Evolutionary conservation across 208 protist genomes (phyloP), one percentile per base, ranked within the genome.

Genomic region (Trichomonas tenax): DNA sequence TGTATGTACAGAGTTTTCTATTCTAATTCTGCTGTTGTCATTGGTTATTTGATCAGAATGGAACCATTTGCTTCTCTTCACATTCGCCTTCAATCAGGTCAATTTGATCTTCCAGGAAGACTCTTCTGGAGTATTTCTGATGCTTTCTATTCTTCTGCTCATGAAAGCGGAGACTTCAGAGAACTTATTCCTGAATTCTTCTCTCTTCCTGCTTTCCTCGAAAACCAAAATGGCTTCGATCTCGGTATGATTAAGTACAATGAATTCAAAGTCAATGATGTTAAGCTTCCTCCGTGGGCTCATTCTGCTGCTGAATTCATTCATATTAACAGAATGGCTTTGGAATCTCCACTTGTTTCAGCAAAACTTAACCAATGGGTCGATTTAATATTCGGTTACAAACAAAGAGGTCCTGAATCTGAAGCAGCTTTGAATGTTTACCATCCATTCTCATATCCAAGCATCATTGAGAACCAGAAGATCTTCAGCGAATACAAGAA

Each of bases 341-440:
- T 95, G 14, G 89, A 95, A 72, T 81, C 46, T 34, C n/a, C 44
- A 34, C 41, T 38, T 6, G 89, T 95, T n/a, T 95, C 89, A 31
- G 4, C 10, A 0, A 26, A 40, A 10, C 34, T 95, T 8, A 51
- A 95, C 46, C 26, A 51, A 44, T 95, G 89, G 89, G 46, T 95
- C 36, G 89, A 95, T 72, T 95, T 95, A 23, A 95, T 95, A 41
- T 95, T 95, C 17, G 89, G 89, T 11, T 95, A 72, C 51, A 95
- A 95, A 72, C 46, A 58, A 26, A 44, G 86, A 51, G 86, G 86
- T 46, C 41, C 49, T 63, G 45, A n/a, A 38, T 10, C 45, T n/a
- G 89, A 81, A 72, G 46, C 49, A 9, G 89, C 89, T 21, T 51
- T 15, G 2, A 95, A 95, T 95, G 17, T 72, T 40, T 95, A 48